A percentile compares a stretch with the other conserved stretches of the same genome.
These are phyloP conservation scores for Paxillus involutus DNA, from an alignment of 768 basidiomycete species.

Conservation along the genomic window DNA sequence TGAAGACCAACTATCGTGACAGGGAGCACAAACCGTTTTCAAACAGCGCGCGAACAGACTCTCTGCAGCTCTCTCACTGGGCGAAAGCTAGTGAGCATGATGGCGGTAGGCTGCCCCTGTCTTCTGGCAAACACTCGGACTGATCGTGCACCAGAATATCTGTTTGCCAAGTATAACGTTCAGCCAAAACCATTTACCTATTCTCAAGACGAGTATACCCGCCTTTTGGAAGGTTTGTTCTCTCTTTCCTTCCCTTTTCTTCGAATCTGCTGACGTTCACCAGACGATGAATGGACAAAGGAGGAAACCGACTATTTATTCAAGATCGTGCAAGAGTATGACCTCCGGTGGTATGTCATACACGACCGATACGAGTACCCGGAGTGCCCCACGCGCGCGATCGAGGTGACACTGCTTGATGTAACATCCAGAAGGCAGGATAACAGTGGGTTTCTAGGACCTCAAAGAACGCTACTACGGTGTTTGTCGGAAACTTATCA, in stretches of 20 bases:
- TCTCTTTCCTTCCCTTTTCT: neutral
- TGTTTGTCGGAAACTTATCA: constrained; percentile 84
- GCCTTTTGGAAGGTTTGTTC: constrained; percentile 67
- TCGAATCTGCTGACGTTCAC: neutral
- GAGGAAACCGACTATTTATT: constrained; percentile 96
- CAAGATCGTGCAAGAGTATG: constrained; percentile 73
- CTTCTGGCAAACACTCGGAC: neutral
- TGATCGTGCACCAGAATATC: constrained; percentile 53
- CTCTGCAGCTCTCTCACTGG: constrained; percentile 83
- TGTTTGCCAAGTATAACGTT: constrained; percentile 82
- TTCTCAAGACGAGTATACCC: constrained; percentile 84
- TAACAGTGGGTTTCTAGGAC: constrained; percentile 50
- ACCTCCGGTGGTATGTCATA: constrained; percentile 86
- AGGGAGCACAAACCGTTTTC: constrained; percentile 80
- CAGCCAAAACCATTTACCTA: constrained; percentile 66
- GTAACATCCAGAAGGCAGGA: neutral
- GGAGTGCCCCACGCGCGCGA: constrained; percentile 48
- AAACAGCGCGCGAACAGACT: constrained; percentile 68
- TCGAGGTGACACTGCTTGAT: constrained; percentile 55
- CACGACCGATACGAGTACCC: constrained; percentile 86
- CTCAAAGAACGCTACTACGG: constrained; percentile 93
- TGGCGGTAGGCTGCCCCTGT: constrained; percentile 43
- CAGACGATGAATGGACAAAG: constrained; percentile 85
- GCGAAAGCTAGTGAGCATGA: constrained; percentile 59
- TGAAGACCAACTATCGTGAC: neutral